Evolutionary conservation across 225 moss, liverwort and hornwort species (phyloP), one percentile per base, ranked within the genome.

Genomic region (Rhytidiadelphus loreus): DNA sequence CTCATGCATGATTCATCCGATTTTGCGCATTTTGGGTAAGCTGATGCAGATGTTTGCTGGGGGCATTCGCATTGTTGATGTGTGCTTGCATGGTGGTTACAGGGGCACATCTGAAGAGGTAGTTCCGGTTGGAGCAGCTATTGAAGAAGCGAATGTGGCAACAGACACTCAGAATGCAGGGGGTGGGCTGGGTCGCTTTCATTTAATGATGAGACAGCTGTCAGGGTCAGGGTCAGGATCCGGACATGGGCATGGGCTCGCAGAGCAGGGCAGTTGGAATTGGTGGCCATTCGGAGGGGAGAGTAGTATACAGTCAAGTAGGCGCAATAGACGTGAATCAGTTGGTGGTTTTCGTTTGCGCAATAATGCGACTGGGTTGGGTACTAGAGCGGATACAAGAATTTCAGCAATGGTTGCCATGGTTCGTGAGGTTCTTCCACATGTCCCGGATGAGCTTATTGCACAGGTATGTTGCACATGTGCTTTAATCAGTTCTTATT

Each of bases 341-440:
- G 83, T 89, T 86, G 91, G 87, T 85, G 84, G 64, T 69, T 83
- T 88, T 58, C 93, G 91, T 69, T 87, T 93, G 94, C 91, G 94
- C 92, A 93, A 91, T 89, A 92, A 88, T 87, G 73, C 92, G 55
- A 88, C 92, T 65, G 98, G 96, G 57, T 85, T 97, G 84, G 90
- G 92, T 55, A 77, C 89, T 28, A 92, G 92, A 88, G 82, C 93
- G 85, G 98, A 97, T 85, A 88, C 96, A 60, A 93, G 95, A 83
- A 92, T 96, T 92, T 90, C 94, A 86, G 94, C 91, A 66, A 98
- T 98, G 98, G 95, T 97, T 91, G 93, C 89, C 91, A 95, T 97
- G 96, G 98, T 98, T 76, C 96, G 95, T 87, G 98, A 98, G 88
- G 96, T 98, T 89, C 93, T 98, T 87, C 98, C 98, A 62, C 98